Evolutionary conservation across 2,329 filamentous ascomycete species (phyloP), one percentile per base, ranked within the genome.

Genomic region (Neoarthrinium moseri): DNA sequence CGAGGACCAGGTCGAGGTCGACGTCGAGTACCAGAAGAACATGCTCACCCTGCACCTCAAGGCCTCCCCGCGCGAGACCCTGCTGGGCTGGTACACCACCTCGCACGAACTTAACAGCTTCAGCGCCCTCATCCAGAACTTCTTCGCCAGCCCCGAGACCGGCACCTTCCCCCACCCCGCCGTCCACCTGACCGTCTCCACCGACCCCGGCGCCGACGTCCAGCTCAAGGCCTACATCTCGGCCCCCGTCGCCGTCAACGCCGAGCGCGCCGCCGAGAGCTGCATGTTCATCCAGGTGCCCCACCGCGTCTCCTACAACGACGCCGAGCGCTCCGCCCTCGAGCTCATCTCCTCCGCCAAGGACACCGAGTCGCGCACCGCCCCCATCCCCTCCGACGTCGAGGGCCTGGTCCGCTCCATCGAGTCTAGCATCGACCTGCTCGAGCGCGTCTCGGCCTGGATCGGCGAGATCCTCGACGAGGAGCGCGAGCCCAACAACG

Each of bases 11-110:
- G 94, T 99, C 62, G 94, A 99, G 73, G 94, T 99, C 54, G 94
- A 99, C 68, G 95, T 99, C 80, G 94, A 99, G 73, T 99, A 97
- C 73, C 94, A 99, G 75, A 97, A 97, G 82, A 91, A 92, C 71
- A 99, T 99, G 94, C 85, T 97, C 48, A 87, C 89, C 49, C 78
- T 99, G 59, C 92, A 96, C 68, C 84, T 97, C 58, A 92, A 92
- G 73, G 92, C 91, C 47, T 88, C 91, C 69, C 94, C 94, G 41
- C 89, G 91, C 71, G 94, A 99, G 72, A 84, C 91, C 45, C 82
- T 99, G 48, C 87, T 99, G 51, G 94, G 94, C 63, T 99, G 94
- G 94, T 99, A 99, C 75, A 95, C 94, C 53, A 99, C 94, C 40
- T 91, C 88, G 64, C 86, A 89, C 68, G 92, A 97, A 73, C 83